Evolutionary conservation across 805 yeast genomes (phyloP).

Genomic region (Hanseniaspora valbyensis): DNA sequence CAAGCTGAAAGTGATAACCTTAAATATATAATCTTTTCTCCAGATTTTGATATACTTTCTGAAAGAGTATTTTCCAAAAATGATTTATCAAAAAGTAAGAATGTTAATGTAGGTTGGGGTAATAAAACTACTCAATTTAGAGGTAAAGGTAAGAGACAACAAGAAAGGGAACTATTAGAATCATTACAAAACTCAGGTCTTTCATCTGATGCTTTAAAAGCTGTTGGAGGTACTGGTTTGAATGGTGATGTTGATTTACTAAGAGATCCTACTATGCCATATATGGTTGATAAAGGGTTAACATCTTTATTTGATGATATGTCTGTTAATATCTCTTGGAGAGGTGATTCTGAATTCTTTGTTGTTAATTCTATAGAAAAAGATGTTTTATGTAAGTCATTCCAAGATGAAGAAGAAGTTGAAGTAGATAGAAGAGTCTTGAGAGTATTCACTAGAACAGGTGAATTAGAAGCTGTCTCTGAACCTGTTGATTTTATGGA

Average conservation of each 20-base stretch:
- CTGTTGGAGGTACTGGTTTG: slow-evolving; percentile 33
- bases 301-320: slow-evolving; percentile 42
- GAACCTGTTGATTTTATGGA: slow-evolving; percentile 84
- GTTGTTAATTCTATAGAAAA: slow-evolving; percentile 53
- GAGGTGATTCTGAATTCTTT: slow-evolving; percentile 87
- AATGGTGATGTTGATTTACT: slow-evolving; percentile 45
- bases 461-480: slow-evolving; percentile 65
- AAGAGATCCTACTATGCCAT: slow-evolving; percentile 83
- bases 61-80: slow-evolving; percentile 48
- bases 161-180: slow-evolving; percentile 51
- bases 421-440: slow-evolving; percentile 55
- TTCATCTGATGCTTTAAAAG: slow-evolving; percentile 15
- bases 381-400: slow-evolving; percentile 14
- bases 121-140: slow-evolving; percentile 90
- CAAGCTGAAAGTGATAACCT: slow-evolving; percentile 19
- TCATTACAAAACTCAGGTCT: slow-evolving; percentile 45
- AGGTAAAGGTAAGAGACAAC: slow-evolving; percentile 80
- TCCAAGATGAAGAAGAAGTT: slow-evolving; percentile 23
- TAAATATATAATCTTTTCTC: slow-evolving; percentile 55
- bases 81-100: slow-evolving; percentile 62
- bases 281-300: slow-evolving; percentile 58
- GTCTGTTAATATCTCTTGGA: slow-evolving; percentile 61
- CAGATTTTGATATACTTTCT: slow-evolving; percentile 66
- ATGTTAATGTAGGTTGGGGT: slow-evolving; percentile 98
- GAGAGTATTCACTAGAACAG: slow-evolving; percentile 72